Percentiles rank a stretch among this genome's conserved stretches.
phyloP scores from a whole-genome alignment of 495 filamentous ascomycete species.

The Staphylotrichum tortipilum region DNA sequence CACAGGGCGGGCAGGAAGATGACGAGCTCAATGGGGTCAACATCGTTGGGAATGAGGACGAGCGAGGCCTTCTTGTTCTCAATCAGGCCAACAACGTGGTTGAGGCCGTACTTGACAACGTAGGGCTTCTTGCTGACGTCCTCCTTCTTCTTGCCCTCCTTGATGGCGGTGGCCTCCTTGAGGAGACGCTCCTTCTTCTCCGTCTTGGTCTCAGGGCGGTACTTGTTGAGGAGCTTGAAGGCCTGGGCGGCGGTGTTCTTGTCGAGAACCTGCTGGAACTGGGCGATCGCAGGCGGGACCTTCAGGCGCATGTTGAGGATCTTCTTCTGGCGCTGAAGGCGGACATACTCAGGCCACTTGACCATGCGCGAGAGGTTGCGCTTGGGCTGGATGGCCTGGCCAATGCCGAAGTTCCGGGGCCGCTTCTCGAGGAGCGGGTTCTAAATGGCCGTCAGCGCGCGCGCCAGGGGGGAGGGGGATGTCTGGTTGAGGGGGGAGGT shows the following conservation, averaged over 20 bases:
- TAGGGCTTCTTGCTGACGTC: slow-evolving; percentile 99
- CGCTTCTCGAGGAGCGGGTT: slow-evolving; percentile 99
- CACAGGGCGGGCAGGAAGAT: slow-evolving; percentile 98
- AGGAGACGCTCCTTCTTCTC: slow-evolving; percentile 99
- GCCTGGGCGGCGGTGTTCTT: slow-evolving; percentile 93
- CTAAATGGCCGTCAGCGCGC: slow-evolving; percentile 44
- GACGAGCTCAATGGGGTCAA: slow-evolving; percentile 99
- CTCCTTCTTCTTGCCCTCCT: slow-evolving; percentile 99
- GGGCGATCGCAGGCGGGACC: slow-evolving; percentile 93
- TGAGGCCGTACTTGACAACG: slow-evolving; percentile 97
- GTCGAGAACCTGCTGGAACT: slow-evolving; percentile 97
- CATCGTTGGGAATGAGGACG: slow-evolving; percentile 97
- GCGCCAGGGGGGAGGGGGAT: neutral
- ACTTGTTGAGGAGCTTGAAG: slow-evolving; percentile 99
- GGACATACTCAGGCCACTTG: slow-evolving; percentile 98
- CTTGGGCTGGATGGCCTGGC: slow-evolving; percentile 95
- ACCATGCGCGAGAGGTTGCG: slow-evolving; percentile 99
- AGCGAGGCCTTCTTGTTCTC: slow-evolving; percentile 99
- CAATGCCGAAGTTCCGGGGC: slow-evolving; percentile 95
- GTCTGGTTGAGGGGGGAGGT: neutral
- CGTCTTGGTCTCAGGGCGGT: slow-evolving; percentile 95
- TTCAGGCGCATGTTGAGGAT: slow-evolving; percentile 97
- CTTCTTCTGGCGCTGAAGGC: slow-evolving; percentile 99
- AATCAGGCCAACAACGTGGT: slow-evolving; percentile 98
- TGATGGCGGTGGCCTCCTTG: slow-evolving; percentile 93